These are phyloP conservation scores for Aspergillus piperis DNA, from an alignment of 2,329 filamentous ascomycete genomes.

Conservation along the genomic window DNA sequence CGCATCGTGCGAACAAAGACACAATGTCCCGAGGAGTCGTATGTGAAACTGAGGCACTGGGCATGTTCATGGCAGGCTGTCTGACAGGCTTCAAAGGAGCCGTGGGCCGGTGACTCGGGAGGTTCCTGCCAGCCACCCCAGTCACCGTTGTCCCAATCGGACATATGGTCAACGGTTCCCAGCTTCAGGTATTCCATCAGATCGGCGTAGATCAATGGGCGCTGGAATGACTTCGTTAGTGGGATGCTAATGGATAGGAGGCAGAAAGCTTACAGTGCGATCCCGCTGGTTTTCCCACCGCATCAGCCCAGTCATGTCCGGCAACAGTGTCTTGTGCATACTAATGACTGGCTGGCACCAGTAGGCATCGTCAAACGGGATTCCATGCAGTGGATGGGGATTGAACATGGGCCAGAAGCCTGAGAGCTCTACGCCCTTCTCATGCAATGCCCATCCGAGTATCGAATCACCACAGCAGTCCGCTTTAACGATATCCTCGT, in stretches of 20 bases:
- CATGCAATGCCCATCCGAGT: slow-evolving; percentile 50
- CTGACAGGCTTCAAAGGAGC: slow-evolving; percentile 32
- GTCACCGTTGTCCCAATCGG: slow-evolving; percentile 40
- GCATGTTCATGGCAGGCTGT: slow-evolving; percentile 26
- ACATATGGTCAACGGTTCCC: slow-evolving; percentile 20
- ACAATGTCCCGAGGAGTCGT: slow-evolving; percentile 24
- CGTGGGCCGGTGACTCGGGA: slow-evolving; percentile 29
- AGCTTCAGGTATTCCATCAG: slow-evolving; percentile 33
- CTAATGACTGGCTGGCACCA: slow-evolving; percentile 56
- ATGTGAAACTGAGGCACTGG: slow-evolving; percentile 31
- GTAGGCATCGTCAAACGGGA: slow-evolving; percentile 50
- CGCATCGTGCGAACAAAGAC: slow-evolving; percentile 27
- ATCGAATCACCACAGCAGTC: slow-evolving; percentile 59
- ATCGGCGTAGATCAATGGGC: slow-evolving; percentile 26
- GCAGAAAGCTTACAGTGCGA: slow-evolving; percentile 21
- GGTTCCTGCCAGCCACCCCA: slow-evolving; percentile 34
- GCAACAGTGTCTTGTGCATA: slow-evolving; percentile 51
- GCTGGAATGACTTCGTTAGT: background rate
- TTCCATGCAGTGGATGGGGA: slow-evolving; percentile 52
- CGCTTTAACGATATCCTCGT: slow-evolving; percentile 43
- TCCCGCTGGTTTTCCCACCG: slow-evolving; percentile 39
- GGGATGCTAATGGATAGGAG: background rate
- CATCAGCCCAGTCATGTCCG: slow-evolving; percentile 54
- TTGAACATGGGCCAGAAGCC: slow-evolving; percentile 54
- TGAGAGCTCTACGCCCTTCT: slow-evolving; percentile 48